phyloP scores from a whole-genome alignment of 768 basidiomycete genomes.

The Filobasidium floriforme region DNA sequence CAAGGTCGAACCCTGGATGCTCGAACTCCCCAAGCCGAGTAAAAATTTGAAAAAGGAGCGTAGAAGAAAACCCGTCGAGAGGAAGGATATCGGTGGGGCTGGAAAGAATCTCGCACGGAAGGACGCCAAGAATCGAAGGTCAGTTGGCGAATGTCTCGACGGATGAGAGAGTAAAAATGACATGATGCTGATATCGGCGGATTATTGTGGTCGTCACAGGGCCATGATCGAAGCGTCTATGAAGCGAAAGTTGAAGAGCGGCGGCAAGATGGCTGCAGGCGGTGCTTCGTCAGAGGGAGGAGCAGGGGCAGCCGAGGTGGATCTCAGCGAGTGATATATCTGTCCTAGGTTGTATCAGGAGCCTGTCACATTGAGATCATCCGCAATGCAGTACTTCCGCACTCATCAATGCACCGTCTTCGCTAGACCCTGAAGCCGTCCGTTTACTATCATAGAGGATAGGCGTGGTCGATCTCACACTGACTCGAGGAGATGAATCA shows the following conservation, averaged over 20 bases:
- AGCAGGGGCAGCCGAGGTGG: conserved; percentile 11
- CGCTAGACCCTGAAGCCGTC: too few species aligned
- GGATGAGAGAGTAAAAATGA: too few species aligned
- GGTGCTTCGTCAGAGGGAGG: background rate
- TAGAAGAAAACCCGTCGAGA: conserved; percentile 58
- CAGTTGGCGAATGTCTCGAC: background rate
- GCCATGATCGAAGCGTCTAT: conserved; percentile 25
- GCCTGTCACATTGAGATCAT: too few species aligned
- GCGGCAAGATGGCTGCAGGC: background rate
- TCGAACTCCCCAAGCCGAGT: conserved; percentile 86
- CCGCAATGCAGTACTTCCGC: too few species aligned
- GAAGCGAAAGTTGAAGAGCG: conserved; percentile 17
- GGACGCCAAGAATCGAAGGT: conserved; percentile 31
- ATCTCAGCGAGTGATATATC: conserved; percentile 19
- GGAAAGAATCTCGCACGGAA: conserved; percentile 39
- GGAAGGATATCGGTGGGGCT: conserved; percentile 62
- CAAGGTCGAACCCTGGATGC: conserved; percentile 84
- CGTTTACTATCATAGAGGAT: too few species aligned
- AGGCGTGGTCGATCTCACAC: too few species aligned
- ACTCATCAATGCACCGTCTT: too few species aligned
- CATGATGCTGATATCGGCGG: too few species aligned
- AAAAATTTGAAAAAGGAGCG: conserved; percentile 78
- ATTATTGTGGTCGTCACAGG: background rate
- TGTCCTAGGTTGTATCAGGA: too few species aligned
- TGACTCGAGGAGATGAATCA: too few species aligned